Evolutionary conservation across 176 grass and related monocot genomes (phyloP).

Genomic region (Carex parvula): DNA sequence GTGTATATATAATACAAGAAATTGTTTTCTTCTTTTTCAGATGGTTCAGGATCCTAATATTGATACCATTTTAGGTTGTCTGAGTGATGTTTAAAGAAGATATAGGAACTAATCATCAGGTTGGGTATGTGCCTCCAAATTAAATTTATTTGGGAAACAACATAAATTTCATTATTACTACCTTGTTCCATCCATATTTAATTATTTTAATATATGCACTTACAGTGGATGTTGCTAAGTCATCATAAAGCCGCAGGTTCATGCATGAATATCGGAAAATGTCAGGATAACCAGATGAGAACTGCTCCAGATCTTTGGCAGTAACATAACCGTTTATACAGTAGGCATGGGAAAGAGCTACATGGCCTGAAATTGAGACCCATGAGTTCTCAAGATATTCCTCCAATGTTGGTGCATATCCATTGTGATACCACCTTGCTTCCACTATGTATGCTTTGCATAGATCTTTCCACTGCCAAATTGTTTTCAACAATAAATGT

Average conservation of each 20-base stretch:
- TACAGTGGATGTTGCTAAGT: conserved; percentile 30
- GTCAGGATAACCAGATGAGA: neutral
- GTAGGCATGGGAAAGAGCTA: neutral
- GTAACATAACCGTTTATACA: conserved; percentile 1
- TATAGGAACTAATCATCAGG: neutral
- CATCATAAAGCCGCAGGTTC: conserved; percentile 19
- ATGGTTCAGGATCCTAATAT: neutral
- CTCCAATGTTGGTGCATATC: conserved; percentile 10
- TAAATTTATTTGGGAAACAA: neutral
- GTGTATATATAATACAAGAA: no score
- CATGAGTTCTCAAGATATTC: conserved; percentile 33
- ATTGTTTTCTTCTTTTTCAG: neutral
- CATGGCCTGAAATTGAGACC: neutral
- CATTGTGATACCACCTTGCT: conserved; percentile 28
- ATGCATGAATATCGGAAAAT: neutral
- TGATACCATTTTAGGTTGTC: neutral
- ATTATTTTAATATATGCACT: neutral
- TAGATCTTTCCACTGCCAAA: conserved; percentile 28
- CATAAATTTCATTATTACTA: neutral
- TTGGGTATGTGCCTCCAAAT: neutral
- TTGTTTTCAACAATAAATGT: neutral
- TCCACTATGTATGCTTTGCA: conserved; percentile 29
- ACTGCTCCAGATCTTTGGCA: conserved; percentile 9
- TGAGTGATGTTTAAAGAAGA: neutral
- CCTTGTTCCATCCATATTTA: neutral